These are phyloP conservation scores for Colletotrichum tropicale DNA, from an alignment of 2,329 filamentous ascomycete species.

Conservation along the genomic window DNA sequence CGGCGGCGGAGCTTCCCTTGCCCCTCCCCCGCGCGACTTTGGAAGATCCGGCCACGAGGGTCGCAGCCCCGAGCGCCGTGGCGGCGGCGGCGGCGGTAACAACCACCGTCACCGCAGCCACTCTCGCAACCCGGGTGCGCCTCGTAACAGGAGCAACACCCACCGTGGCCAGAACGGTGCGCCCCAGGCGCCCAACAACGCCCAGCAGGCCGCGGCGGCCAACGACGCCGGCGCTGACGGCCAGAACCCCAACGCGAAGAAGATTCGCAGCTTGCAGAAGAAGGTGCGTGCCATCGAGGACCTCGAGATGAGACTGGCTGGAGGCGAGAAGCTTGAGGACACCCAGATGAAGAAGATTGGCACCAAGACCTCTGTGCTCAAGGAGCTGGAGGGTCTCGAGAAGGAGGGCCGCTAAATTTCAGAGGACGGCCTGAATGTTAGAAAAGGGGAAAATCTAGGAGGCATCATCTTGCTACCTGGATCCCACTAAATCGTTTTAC, in stretches of 20 bases:
- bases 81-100: constrained; percentile 28
- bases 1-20: constrained; percentile 52
- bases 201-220: constrained; percentile 25
- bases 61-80: constrained; percentile 71
- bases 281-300: constrained; percentile 98
- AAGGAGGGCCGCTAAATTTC: constrained; percentile 5
- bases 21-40: constrained; percentile 43
- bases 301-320: constrained; percentile 93
- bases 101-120: constrained; percentile 54
- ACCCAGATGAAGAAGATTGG: constrained; percentile 98
- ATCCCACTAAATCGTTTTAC: background rate
- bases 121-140: constrained; percentile 55
- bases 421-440: background rate
- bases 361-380: constrained; percentile 83
- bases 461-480: background rate
- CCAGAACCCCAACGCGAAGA: constrained; percentile 85
- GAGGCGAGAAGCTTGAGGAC: constrained; percentile 95
- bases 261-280: constrained; percentile 90
- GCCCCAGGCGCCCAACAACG: constrained; percentile 24
- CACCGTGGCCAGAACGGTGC: constrained; percentile 39
- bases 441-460: background rate
- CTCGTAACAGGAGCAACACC: constrained; percentile 57
- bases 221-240: constrained; percentile 41
- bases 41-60: constrained; percentile 43
- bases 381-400: constrained; percentile 73